A percentile compares a stretch with the other conserved stretches of the same genome.
phyloP scores from a whole-genome alignment of 2,329 filamentous ascomycete genomes.

The Verticillium tricorpus region DNA sequence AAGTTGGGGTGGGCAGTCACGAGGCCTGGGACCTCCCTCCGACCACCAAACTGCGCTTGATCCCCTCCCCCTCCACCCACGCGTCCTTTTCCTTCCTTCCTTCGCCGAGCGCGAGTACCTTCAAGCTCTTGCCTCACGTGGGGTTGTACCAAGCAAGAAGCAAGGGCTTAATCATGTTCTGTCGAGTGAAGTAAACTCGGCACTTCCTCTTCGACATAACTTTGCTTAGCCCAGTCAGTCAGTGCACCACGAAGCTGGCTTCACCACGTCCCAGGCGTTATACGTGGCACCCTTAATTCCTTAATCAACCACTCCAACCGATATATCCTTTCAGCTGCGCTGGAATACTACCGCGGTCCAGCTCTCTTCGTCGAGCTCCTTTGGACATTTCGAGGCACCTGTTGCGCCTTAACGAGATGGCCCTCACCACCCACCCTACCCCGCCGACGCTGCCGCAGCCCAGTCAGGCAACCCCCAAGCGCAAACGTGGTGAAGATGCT shows the following conservation, averaged over 20 bases:
- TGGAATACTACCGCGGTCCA: neutral
- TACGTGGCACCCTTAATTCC: neutral
- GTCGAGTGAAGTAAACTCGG: neutral
- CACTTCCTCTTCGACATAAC: neutral
- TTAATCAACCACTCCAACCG: neutral
- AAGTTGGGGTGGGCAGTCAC: neutral
- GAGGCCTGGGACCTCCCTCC: neutral
- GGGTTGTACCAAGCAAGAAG: neutral
- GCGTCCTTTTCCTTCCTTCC: neutral
- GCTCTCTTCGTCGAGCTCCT: neutral
- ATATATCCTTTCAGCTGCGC: neutral
- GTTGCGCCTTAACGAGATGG: slow-evolving; percentile 2
- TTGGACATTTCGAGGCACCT: neutral
- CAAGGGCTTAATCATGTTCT: neutral
- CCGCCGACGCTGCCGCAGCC: slow-evolving; percentile 5
- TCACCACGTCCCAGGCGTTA: neutral
- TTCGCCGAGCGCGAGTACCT: neutral
- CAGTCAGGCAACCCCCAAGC: slow-evolving; percentile 34
- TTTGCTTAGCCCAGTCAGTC: neutral
- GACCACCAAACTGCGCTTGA: neutral
- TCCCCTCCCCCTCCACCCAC: neutral
- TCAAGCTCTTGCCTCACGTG: neutral
- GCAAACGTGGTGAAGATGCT: slow-evolving; percentile 36
- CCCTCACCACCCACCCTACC: slow-evolving; percentile 8
- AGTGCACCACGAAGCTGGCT: neutral